Evolutionary conservation across 257 asterid genomes (phyloP).

Genomic region (Salvia rosmarinus): DNA sequence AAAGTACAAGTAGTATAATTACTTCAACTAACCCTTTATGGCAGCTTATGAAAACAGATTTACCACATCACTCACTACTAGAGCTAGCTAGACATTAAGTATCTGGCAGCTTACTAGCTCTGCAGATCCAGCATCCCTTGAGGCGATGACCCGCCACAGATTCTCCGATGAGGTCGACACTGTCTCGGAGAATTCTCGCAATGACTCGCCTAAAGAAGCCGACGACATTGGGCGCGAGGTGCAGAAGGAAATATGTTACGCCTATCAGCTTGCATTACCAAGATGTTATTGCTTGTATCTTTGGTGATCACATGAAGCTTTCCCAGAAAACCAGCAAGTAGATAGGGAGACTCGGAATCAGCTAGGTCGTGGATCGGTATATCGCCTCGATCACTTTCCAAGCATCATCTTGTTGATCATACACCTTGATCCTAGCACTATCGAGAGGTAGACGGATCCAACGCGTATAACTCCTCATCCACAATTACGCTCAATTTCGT

Average conservation of each 20-base stretch:
- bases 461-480: slow-evolving; percentile 77
- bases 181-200: slow-evolving; percentile 47
- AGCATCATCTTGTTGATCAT: slow-evolving; percentile 77
- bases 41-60: slow-evolving; percentile 7
- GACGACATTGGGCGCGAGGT: slow-evolving; percentile 43
- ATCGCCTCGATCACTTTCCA: slow-evolving; percentile 89
- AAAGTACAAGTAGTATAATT: not conserved
- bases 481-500: slow-evolving; percentile 79
- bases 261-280: slow-evolving; percentile 74
- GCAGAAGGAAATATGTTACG: slow-evolving; percentile 41
- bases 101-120: slow-evolving; percentile 92
- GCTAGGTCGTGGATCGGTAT: slow-evolving; percentile 65
- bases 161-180: slow-evolving; percentile 51
- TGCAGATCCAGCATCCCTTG: slow-evolving; percentile 63
- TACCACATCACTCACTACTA: not conserved
- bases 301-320: slow-evolving; percentile 80
- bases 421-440: slow-evolving; percentile 80
- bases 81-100: slow-evolving; percentile 52
- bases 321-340: slow-evolving; percentile 81
- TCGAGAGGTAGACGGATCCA: slow-evolving; percentile 82
- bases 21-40: not conserved
- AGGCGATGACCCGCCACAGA: slow-evolving; percentile 67
- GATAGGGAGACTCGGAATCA: slow-evolving; percentile 72
- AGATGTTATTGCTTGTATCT: slow-evolving; percentile 62
- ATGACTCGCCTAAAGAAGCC: slow-evolving; percentile 42